phyloP scores from a whole-genome alignment of 345 rosid genomes.

The Nephelium lappaceum region DNA sequence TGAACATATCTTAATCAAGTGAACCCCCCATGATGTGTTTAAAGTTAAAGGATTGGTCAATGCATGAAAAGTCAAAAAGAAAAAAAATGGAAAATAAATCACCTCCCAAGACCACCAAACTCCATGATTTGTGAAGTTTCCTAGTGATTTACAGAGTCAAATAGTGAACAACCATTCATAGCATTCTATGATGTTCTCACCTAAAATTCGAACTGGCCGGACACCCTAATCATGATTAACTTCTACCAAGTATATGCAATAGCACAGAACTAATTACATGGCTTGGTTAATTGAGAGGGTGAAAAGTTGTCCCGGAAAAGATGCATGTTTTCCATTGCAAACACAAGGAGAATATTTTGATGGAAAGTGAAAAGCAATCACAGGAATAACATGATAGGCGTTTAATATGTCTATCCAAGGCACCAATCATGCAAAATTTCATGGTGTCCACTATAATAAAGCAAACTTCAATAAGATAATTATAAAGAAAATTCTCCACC shows the following conservation, averaged over 20 bases:
- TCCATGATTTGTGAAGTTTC: neutral
- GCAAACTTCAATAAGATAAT: constrained; percentile 16
- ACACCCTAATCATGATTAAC: neutral
- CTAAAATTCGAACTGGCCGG: neutral
- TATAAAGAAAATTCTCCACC: constrained; percentile 9
- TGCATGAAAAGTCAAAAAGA: neutral
- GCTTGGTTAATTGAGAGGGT: constrained; percentile 23
- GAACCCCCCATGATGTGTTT: neutral
- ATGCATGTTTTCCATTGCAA: constrained; percentile 28
- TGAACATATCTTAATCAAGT: neutral
- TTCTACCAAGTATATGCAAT: neutral
- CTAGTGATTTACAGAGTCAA: neutral
- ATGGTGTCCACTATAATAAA: constrained; percentile 45
- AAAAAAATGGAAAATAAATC: constrained; percentile 12
- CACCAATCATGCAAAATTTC: constrained; percentile 49
- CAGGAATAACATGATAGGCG: constrained; percentile 24
- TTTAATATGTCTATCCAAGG: constrained; percentile 17
- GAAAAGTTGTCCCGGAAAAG: constrained; percentile 15
- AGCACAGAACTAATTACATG: neutral
- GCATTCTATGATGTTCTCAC: neutral
- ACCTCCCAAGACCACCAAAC: constrained; percentile 17
- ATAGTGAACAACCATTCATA: neutral
- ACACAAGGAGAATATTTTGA: constrained; percentile 12
- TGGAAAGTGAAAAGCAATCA: constrained; percentile 16
- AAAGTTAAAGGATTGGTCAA: neutral